Evolutionary conservation across 305 asterid species (phyloP).

Genomic region (Petunia hybrid): DNA sequence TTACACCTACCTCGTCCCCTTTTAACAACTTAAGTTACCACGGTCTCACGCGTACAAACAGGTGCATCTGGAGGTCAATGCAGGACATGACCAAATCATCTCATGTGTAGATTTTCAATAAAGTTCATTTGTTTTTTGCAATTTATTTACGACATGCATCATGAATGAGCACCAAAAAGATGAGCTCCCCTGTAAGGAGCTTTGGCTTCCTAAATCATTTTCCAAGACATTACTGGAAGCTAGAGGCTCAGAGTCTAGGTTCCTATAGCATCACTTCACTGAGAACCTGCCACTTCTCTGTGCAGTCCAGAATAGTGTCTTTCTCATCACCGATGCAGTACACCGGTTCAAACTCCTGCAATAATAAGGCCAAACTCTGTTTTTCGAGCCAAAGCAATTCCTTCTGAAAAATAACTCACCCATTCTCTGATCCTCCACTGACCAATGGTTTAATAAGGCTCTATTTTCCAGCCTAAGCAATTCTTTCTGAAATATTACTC

Average conservation of each 20-base stretch:
- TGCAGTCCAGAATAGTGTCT: background rate
- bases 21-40: too few species aligned
- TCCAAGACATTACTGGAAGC: constrained; percentile 24
- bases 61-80: too few species aligned
- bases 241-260: constrained; percentile 6
- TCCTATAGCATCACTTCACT: background rate
- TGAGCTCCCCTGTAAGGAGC: background rate
- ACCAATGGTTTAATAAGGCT: background rate
- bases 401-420: constrained; percentile 11
- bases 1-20: too few species aligned
- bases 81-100: too few species aligned
- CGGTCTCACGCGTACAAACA: too few species aligned
- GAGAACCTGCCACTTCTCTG: constrained; percentile 18
- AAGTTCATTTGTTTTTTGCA: too few species aligned
- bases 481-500: background rate
- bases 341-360: constrained; percentile 6
- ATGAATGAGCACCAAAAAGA: constrained; percentile 6
- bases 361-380: background rate
- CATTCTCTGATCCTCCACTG: background rate
- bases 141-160: constrained; percentile 5
- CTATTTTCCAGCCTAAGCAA: constrained; percentile 18
- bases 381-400: constrained; percentile 10
- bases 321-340: constrained; percentile 15
- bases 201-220: constrained; percentile 24
- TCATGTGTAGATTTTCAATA: too few species aligned